Evolutionary conservation across 1,284 basidiomycete genomes (phyloP), one percentile per base, ranked within the genome.

Genomic region (Heterobasidion parviporum): DNA sequence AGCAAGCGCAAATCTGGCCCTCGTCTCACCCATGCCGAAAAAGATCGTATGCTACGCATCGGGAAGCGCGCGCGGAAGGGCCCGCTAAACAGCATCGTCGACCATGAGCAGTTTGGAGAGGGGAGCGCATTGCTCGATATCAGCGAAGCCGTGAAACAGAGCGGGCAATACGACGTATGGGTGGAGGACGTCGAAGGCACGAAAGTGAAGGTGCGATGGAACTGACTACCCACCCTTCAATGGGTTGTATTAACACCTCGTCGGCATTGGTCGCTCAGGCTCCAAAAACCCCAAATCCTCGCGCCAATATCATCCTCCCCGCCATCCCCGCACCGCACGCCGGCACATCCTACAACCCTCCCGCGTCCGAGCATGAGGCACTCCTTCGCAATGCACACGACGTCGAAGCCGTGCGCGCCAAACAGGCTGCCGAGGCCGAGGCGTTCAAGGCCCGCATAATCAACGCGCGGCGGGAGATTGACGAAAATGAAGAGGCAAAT

Each of bases 271-370:
- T 14, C 18, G 6, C 10, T 10, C 55, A 85, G 82, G 72, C 74
- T 56, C 86, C 81, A n/a, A 64, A 69, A 1, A 64, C 73, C 5
- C 67, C 69, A 26, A 74, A 80, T 57, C 78, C 79, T 0, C 77
- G 78, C 48, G 74, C 78, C 15, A 55, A 69, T 20, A 90, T 89
- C 54, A 70, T 76, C 8, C 60, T 86, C 0, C 81, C 87, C 4
- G 87, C 91, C 0, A 79, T 95, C 1, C 70, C 80, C 1, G 70
- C 82, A 6, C 96, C 96, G 0, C 91, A 92, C 61, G 84, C 86
- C 33, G 96, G 96, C 16, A 81, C 87, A 6, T 95, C 92, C n/a
- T 98, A 99, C 72, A 98, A 98, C 69, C 96, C 96, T 0, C 82
- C 85, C 0, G 83, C 81, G 14, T 78, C 81, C 8, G 82, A 87